Conservation (phyloP, 1,284 basidiomycete genomes). For the Xerocomus cyaneibrunnescens region DNA sequence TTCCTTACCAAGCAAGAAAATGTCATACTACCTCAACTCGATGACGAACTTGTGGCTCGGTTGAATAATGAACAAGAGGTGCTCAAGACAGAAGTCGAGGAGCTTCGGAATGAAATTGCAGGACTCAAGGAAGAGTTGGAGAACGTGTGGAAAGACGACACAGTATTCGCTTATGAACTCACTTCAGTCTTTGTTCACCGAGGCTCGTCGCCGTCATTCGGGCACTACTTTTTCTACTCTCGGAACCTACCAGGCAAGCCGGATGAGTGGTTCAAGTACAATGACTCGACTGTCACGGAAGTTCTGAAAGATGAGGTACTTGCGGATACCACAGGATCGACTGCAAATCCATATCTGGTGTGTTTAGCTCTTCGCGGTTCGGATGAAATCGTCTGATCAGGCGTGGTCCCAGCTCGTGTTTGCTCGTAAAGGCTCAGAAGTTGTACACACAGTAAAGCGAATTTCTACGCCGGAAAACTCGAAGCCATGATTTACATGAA, state of each 20-base stretch:
- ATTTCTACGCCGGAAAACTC: constrained; percentile 36
- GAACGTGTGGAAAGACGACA: constrained; percentile 72
- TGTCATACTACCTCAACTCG: constrained; percentile 46
- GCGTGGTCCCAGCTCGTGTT: constrained; percentile 64
- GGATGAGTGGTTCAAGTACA: constrained; percentile 94
- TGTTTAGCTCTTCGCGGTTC: constrained; percentile 28
- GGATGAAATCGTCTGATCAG: constrained; percentile 5
- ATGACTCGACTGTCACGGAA: constrained; percentile 79
- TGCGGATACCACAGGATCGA: constrained; percentile 76
- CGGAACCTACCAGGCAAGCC: constrained; percentile 73
- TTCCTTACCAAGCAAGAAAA: constrained; percentile 53
- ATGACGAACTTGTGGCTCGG: constrained; percentile 50
- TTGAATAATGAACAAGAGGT: constrained; percentile 53
- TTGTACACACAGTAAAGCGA: constrained; percentile 77
- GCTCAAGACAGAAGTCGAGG: constrained; percentile 61
- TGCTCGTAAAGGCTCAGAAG: constrained; percentile 67
- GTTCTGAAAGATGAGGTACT: constrained; percentile 77
- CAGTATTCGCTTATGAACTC: constrained; percentile 79
- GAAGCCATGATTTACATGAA: constrained; percentile 27
- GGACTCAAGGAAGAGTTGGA: constrained; percentile 73
- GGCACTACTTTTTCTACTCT: constrained; percentile 90
- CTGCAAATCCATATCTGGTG: constrained; percentile 81
- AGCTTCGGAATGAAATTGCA: constrained; percentile 53
- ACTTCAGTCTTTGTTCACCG: constrained; percentile 97
- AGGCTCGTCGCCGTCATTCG: constrained; percentile 79